Conservation (phyloP, 192 early-diverging fungal species). For the Phlyctochytrium planicorne region DNA sequence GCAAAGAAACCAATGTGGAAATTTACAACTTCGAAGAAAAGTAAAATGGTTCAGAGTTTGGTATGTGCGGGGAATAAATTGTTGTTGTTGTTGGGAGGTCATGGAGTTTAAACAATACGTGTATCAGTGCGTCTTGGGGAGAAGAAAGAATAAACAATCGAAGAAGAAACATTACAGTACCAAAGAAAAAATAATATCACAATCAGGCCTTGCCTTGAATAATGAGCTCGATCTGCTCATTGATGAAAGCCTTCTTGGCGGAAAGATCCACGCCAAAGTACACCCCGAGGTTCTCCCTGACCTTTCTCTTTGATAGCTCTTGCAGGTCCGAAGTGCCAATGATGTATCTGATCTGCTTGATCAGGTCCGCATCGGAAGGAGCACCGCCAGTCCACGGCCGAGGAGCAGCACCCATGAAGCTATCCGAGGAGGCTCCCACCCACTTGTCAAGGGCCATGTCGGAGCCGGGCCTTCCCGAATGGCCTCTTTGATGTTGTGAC, state of each 20-base stretch:
- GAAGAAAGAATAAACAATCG: too few species aligned
- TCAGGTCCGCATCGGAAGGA: constrained; percentile 77
- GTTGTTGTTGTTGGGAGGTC: too few species aligned
- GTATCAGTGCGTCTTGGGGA: too few species aligned
- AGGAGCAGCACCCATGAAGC: background rate
- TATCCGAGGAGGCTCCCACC: background rate
- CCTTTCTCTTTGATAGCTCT: constrained; percentile 77
- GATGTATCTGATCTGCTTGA: constrained; percentile 69
- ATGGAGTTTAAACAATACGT: too few species aligned
- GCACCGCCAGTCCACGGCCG: constrained; percentile 17
- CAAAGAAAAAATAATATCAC: too few species aligned
- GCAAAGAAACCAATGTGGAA: too few species aligned
- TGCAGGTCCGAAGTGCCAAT: constrained; percentile 68
- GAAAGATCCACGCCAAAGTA: constrained; percentile 71
- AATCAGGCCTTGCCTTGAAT: constrained; percentile 31
- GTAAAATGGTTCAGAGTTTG: too few species aligned
- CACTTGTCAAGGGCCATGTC: background rate
- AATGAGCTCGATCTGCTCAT: constrained; percentile 59
- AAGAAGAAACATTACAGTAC: too few species aligned
- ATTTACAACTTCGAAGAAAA: too few species aligned
- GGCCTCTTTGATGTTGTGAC: background rate
- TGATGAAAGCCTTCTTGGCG: constrained; percentile 69
- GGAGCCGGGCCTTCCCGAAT: background rate
- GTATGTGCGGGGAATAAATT: too few species aligned
- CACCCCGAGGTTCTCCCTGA: constrained; percentile 64